Evolutionary conservation across 768 basidiomycete species (phyloP), one percentile per base, ranked within the genome.

Genomic region (Auricularia heimuer): DNA sequence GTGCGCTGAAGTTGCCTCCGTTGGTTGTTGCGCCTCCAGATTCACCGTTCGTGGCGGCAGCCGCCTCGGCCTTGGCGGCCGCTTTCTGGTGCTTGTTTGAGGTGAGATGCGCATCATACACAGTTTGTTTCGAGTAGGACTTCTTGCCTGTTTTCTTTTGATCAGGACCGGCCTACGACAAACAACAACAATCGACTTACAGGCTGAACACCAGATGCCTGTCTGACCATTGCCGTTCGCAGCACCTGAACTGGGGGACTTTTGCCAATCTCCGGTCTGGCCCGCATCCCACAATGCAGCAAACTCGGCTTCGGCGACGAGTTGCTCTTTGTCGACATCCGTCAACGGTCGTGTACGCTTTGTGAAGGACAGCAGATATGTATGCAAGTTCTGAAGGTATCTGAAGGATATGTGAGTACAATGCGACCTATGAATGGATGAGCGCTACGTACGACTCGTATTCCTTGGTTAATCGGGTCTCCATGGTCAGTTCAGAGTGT

Each of bases 1-100:
- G 56, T 14, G 34, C 12, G 39, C 72, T 62, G 65, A 72, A 65
- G n/a, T 79, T 74, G 45, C 68, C 64, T 45, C 68, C 61, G 44
- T 66, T 61, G 35, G 65, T 51, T 62, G 36, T 58, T 67, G 65
- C 45, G 69, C 60, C 24, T 64, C 62, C 44, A 66, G 39, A 62
- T 64, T 44, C 67, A 67, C 87, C 86, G 71, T 88, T 88, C 10
- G 87, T 82, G 65, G 88, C 84, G 3, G 83, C 77, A 69, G 68
- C 60, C 68, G 76, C 67, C 69, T 71, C 69, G 12, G 77, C 79
- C 87, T 71, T 89, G 86, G 68, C 86, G 92, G 84, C 81, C 7
- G 93, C 91, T 77, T 98, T 99, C 71, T 92, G 77, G 71, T 99
- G 97, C 74, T 94, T 98, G 79, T 95, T 98, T 24, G 94, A 96